These are phyloP conservation scores for Penicillium canariense DNA, from an alignment of 495 filamentous ascomycete genomes.

Conservation along the genomic window DNA sequence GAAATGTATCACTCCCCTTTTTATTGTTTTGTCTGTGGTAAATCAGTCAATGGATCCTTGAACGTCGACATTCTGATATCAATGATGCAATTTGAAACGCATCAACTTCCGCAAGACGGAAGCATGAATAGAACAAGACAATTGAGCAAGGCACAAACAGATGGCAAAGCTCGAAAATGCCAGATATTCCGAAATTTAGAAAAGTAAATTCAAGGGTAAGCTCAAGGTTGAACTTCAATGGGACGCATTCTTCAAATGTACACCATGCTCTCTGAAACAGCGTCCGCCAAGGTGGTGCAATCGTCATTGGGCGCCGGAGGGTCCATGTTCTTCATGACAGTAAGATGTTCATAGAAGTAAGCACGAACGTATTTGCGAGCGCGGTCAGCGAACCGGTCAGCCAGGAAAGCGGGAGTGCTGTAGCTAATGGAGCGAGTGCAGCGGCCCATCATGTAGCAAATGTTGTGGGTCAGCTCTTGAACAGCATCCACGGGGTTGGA, in stretches of 20 bases:
- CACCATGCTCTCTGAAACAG: conserved; percentile 3
- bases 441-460: conserved; percentile 73
- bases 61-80: background rate
- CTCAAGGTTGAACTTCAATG: too few relatives aligned
- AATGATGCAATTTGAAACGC: background rate
- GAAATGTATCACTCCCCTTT: background rate
- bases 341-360: conserved; percentile 2
- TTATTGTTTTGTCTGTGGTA: background rate
- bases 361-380: conserved; percentile 58
- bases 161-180: background rate
- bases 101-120: background rate
- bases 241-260: conserved; percentile 8
- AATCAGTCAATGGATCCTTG: background rate
- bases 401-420: conserved; percentile 70
- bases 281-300: background rate
- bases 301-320: background rate
- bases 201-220: too few relatives aligned
- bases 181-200: background rate
- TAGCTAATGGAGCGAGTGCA: conserved; percentile 74
- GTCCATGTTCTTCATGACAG: background rate
- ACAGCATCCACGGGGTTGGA: conserved; percentile 50
- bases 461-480: conserved; percentile 62
- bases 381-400: conserved; percentile 70
- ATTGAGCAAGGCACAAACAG: background rate
- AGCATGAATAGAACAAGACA: background rate